Conservation (phyloP, 495 filamentous ascomycete species). For the Cetradonia linearis region DNA sequence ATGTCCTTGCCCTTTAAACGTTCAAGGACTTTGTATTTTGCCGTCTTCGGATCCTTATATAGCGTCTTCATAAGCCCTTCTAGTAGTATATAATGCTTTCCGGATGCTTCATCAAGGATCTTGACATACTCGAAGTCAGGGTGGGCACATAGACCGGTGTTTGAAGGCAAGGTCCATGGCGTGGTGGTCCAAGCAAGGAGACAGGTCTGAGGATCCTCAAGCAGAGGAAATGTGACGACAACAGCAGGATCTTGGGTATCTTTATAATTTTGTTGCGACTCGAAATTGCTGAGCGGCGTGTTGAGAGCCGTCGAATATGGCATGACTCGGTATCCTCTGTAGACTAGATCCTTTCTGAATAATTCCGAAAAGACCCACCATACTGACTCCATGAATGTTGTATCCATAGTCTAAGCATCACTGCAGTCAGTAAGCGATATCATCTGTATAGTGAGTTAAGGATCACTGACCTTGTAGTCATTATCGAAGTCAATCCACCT, state of each 20-base stretch:
- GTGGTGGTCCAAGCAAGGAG: constrained; percentile 92
- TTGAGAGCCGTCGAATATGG: constrained; percentile 87
- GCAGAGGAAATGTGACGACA: constrained; percentile 76
- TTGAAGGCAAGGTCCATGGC: constrained; percentile 88
- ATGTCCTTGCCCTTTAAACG: constrained; percentile 79
- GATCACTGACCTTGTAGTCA: constrained; percentile 69
- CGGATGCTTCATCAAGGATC: constrained; percentile 70
- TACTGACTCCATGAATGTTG: constrained; percentile 87
- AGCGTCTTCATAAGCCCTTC: constrained; percentile 75
- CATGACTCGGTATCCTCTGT: constrained; percentile 85
- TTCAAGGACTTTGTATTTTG: constrained; percentile 80
- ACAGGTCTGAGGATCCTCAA: constrained; percentile 61
- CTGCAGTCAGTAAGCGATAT: constrained; percentile 17
- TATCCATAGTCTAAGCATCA: constrained; percentile 67
- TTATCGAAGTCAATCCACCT: constrained; percentile 99
- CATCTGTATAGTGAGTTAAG: constrained; percentile 8
- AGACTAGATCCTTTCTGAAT: constrained; percentile 79
- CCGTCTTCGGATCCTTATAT: constrained; percentile 97
- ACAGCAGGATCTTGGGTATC: constrained; percentile 89
- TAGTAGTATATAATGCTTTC: constrained; percentile 78
- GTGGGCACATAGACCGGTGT: constrained; percentile 69
- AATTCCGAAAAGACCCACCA: constrained; percentile 97
- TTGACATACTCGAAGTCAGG: constrained; percentile 93
- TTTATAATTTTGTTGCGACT: constrained; percentile 90
- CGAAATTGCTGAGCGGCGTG: constrained; percentile 87